These are phyloP conservation scores for Fusarium sp. DNA, from an alignment of 2,329 filamentous ascomycete species.

Conservation along the genomic window DNA sequence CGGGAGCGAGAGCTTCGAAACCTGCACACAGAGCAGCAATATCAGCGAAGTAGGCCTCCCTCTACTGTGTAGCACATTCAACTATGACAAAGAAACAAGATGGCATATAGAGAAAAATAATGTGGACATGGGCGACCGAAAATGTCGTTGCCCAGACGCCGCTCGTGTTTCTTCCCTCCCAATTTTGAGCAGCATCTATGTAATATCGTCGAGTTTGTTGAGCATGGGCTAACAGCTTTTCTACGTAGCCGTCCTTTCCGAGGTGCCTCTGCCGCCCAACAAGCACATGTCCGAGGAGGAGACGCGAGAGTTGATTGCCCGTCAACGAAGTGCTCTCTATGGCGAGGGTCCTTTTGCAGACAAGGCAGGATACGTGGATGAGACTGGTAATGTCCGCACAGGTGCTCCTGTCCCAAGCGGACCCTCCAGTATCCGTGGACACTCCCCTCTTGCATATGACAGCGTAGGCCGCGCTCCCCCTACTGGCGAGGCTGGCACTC, in stretches of 20 bases:
- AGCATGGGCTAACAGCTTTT: conserved; percentile 50
- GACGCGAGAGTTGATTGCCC: conserved; percentile 92
- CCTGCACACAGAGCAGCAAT: conserved; percentile 99
- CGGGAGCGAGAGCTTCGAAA: conserved; percentile 99
- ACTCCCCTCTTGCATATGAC: conserved; percentile 83
- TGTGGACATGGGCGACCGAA: conserved; percentile 39
- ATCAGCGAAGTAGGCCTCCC: conserved; percentile 96
- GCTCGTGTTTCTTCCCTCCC: conserved; percentile 38
- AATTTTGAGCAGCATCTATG: conserved; percentile 37
- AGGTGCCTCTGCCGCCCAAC: conserved; percentile 53
- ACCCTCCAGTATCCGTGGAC: conserved; percentile 72
- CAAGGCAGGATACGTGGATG: conserved; percentile 72
- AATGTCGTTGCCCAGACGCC: conserved; percentile 35
- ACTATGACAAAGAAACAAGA: conserved; percentile 46
- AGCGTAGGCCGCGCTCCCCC: conserved; percentile 55
- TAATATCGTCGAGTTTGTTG: conserved; percentile 43
- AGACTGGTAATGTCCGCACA: conserved; percentile 68
- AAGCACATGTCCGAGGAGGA: conserved; percentile 97
- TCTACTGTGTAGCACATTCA: conserved; percentile 72
- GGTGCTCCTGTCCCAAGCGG: conserved; percentile 72
- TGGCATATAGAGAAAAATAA: conserved; percentile 51
- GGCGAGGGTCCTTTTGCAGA: conserved; percentile 77
- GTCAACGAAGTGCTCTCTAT: conserved; percentile 94
- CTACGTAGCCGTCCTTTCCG: conserved; percentile 60
- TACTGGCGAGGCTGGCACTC: conserved; percentile 49